Evolutionary conservation across 176 grass and related monocot species (phyloP), one percentile per base, ranked within the genome.

Genomic region (Bonia amplexicaulis): DNA sequence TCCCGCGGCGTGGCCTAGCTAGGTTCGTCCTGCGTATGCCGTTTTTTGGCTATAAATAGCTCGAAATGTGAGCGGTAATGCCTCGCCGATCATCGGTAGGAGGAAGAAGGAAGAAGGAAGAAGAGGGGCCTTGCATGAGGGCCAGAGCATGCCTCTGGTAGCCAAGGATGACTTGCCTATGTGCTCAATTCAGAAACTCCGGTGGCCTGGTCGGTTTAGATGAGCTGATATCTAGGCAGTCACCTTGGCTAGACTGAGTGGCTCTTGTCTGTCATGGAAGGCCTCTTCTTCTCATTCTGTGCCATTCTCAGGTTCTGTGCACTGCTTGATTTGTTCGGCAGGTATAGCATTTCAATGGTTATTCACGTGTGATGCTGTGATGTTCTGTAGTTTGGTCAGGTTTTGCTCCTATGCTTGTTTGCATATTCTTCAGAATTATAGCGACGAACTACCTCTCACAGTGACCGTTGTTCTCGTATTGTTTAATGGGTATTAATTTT

Each of bases 81-180:
- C 46, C 6, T 73, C 57, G 7, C 20, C 58, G 4, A 66, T 58
- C 66, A 78, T 35, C 19, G 0, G 9, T 3, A 45, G 48, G 33
- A 61, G 27, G 48, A 26, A 45, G 49, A 66, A 42, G 37, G 57
- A 26, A 45, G 49, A 66, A 42, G 37, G 57, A 69, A 92, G 87
- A 86, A 86, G 87, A 86, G 68, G 45, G 84, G 83, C 64, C 84
- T 92, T 89, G 62, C 84, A 89, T 89, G 87, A 83, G 69, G 83
- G 78, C 54, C 15, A 75, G 87, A 89, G 84, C 74, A 45, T 59
- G 70, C 27, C 44, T 86, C 40, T 82, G 82, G 72, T 91, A 91
- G 90, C 90, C 90, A 91, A 90, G 89, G 85, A 90, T 90, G 89
- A 90, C 84, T 92, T 92, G 90, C 90, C 90, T 92, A 89, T 53